Evolutionary conservation across 2,329 filamentous ascomycete species (phyloP), one percentile per base, ranked within the genome.

Genomic region (Pseudogymnoascus sp.): DNA sequence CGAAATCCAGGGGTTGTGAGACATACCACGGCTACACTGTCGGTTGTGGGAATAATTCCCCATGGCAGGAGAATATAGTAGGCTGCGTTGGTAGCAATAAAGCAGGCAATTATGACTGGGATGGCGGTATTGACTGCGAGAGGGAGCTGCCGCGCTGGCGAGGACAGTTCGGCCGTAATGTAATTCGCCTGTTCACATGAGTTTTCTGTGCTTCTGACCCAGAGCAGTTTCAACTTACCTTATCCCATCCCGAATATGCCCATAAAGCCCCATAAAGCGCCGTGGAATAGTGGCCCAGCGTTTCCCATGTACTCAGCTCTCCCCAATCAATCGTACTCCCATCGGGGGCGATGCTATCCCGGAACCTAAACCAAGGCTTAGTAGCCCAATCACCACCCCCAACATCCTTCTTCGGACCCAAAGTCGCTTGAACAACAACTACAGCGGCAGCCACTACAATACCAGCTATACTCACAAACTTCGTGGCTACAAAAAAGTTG

Each of bases 181-280:
- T 83, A 84, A 58, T 82, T 78, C 3, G 80, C 81, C 79, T 80
- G 4, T 5, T 37, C n/a, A 20, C 4, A 38, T 65, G 2, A 65
- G 62, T 61, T 14, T 11, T 30, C 3, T 54, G 18, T 61, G 61
- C 54, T 43, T 35, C 43, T 14, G 28, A 11, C 7, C n/a, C 9
- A 18, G 41, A 41, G 4, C 28, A 22, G 60, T 18, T 41, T n/a
- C 9, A 57, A 66, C 76, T 73, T 38, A 81, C 82, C 73, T 86
- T 86, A 61, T 87, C 84, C 84, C 84, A 87, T 0, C 84, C 84
- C 0, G 81, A 84, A 62, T 86, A 87, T 0, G 81, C 84, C 84
- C 83, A 87, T 0, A 87, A 68, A 0, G 81, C 82, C 0, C 79
- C 84, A 65, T 86, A 86, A 0, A 86, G 74, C 0, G 84, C 84